A percentile compares a stretch with the other conserved stretches of the same genome.
Evolutionary conservation across 192 early-diverging fungal genomes (phyloP).

Genomic region (Entomortierella parvispora): DNA sequence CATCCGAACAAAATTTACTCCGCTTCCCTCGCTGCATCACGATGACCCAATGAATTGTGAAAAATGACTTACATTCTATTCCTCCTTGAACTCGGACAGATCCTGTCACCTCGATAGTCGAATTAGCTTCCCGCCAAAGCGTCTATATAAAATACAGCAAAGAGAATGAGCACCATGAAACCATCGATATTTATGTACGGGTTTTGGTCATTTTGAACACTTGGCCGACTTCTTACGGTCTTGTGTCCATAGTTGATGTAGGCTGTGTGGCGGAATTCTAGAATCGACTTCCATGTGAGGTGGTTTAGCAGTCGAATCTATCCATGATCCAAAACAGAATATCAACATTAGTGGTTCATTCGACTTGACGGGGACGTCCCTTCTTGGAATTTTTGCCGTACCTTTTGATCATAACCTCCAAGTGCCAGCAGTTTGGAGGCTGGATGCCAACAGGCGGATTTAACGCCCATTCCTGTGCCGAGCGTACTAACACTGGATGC

Average conservation of each 20-base stretch:
- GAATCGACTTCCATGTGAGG: conserved; percentile 74
- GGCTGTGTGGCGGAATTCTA: conserved; percentile 69
- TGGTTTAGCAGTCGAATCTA: conserved; percentile 77
- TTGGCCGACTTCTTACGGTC: conserved; percentile 21
- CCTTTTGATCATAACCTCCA: conserved; percentile 89
- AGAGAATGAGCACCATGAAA: too few species aligned
- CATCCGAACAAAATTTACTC: background rate
- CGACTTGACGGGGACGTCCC: too few species aligned
- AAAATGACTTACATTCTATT: conserved; percentile 31
- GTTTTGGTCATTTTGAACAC: background rate
- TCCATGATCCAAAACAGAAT: background rate
- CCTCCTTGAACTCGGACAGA: conserved; percentile 51
- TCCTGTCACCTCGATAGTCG: conserved; percentile 34
- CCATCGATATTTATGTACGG: too few species aligned
- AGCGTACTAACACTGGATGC: conserved; percentile 54
- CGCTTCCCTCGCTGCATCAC: too few species aligned
- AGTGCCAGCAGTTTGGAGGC: conserved; percentile 80
- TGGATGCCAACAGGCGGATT: conserved; percentile 78
- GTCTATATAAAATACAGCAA: background rate
- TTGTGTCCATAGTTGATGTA: conserved; percentile 36
- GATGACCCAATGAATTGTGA: too few species aligned
- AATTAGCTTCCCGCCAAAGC: conserved; percentile 31
- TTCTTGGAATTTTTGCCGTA: conserved; percentile 32
- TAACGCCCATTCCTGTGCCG: conserved; percentile 80
- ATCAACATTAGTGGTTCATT: background rate